phyloP scores from a whole-genome alignment of 768 basidiomycete species.

The Krasilnikovozyma curviuscula region DNA sequence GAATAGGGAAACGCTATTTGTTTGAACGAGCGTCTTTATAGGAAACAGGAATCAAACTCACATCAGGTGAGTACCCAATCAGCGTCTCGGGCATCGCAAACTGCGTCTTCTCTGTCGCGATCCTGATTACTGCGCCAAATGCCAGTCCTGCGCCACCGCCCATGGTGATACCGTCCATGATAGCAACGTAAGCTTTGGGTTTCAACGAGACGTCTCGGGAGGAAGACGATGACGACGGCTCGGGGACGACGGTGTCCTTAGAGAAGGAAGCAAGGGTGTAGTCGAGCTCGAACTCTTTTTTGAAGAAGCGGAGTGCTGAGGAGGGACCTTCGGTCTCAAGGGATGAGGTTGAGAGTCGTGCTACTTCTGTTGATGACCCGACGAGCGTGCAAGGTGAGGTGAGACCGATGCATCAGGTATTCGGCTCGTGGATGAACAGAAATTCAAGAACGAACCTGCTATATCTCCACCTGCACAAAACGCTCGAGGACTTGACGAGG shows the following conservation, averaged over 20 bases:
- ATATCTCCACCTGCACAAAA: constrained; percentile 96
- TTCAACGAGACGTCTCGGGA: too few relatives aligned
- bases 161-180: constrained; percentile 85
- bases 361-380: too few relatives aligned
- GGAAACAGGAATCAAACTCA: too few relatives aligned
- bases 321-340: too few relatives aligned
- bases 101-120: constrained; percentile 77
- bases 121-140: constrained; percentile 64
- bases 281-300: constrained; percentile 41
- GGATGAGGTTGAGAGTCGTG: too few relatives aligned
- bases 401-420: too few relatives aligned
- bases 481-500: constrained; percentile 41
- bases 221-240: too few relatives aligned
- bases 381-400: too few relatives aligned
- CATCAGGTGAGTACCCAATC: constrained; percentile 45
- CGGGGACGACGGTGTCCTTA: constrained; percentile 3
- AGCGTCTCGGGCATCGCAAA: constrained; percentile 97
- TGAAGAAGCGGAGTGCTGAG: constrained; percentile 68
- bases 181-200: constrained; percentile 66
- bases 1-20: too few relatives aligned
- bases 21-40: too few relatives aligned
- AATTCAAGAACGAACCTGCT: too few relatives aligned
- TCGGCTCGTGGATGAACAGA: too few relatives aligned
- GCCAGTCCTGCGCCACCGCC: constrained; percentile 86
- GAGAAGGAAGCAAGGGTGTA: constrained; percentile 11